Conservation (phyloP, 2,329 filamentous ascomycete genomes). For the Domatiomyces globalis region DNA sequence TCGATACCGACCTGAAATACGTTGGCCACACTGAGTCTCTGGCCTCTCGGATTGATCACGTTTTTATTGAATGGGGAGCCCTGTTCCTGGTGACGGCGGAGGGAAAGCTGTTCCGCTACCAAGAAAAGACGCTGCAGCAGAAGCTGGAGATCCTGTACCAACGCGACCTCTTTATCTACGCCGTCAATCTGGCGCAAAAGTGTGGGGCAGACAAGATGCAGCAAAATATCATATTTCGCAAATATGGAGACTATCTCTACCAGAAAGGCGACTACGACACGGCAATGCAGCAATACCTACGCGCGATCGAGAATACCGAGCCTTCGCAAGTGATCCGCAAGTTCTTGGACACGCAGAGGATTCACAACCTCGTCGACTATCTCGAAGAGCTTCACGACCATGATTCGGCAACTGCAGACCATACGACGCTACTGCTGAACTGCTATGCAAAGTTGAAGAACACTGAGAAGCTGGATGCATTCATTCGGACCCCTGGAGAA, state of each 20-base stretch:
- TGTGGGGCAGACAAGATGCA: conserved; percentile 64
- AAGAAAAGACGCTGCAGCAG: conserved; percentile 79
- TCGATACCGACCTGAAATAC: conserved; percentile 85
- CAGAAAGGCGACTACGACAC: conserved; percentile 92
- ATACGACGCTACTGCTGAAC: conserved; percentile 86
- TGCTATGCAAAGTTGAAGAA: conserved; percentile 98
- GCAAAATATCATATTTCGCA: conserved; percentile 82
- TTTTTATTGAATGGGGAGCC: conserved; percentile 83
- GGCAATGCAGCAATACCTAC: conserved; percentile 97
- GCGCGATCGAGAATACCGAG: conserved; percentile 89
- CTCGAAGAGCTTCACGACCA: conserved; percentile 92
- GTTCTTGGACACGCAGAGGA: conserved; percentile 92
- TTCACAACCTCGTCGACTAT: conserved; percentile 95
- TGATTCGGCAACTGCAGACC: conserved; percentile 81
- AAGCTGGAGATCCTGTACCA: conserved; percentile 89
- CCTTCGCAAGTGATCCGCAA: conserved; percentile 93
- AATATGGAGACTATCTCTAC: conserved; percentile 87
- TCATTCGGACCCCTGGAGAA: conserved; percentile 89
- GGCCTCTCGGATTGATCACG: conserved; percentile 60
- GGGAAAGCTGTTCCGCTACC: conserved; percentile 81
- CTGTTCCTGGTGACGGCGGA: conserved; percentile 82
- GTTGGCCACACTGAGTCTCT: conserved; percentile 80
- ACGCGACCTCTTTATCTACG: conserved; percentile 78
- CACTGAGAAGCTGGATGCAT: conserved; percentile 86
- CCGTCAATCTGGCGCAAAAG: conserved; percentile 86